phyloP scores from a whole-genome alignment of 73 alveolate genomes.

The Stentor coeruleus region DNA sequence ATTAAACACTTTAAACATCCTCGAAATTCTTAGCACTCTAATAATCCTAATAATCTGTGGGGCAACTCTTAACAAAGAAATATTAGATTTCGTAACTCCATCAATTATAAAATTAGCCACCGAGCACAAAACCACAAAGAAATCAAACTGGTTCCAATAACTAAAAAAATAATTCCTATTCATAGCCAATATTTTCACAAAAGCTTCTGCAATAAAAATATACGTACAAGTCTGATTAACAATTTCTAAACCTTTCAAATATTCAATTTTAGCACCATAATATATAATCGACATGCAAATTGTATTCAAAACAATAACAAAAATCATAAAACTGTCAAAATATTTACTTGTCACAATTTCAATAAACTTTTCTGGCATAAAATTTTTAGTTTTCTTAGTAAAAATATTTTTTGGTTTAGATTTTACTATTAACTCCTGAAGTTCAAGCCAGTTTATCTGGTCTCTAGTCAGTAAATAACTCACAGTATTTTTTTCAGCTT shows the following conservation, averaged over 20 bases:
- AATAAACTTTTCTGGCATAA: not conserved
- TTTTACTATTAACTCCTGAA: constrained; percentile 40
- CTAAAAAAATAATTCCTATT: constrained; percentile 60
- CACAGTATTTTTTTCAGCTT: constrained; percentile 44
- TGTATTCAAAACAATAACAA: constrained; percentile 7
- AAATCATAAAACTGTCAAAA: not conserved
- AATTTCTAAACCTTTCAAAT: constrained; percentile 28
- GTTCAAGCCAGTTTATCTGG: constrained; percentile 63
- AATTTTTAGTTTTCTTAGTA: not conserved
- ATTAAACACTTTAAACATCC: constrained; percentile 79
- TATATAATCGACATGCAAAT: not conserved
- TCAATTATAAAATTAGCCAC: constrained; percentile 58
- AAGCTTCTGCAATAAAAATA: constrained; percentile 66
- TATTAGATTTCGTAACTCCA: constrained; percentile 37
- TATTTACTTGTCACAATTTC: not conserved
- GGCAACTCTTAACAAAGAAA: not conserved
- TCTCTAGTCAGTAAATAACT: constrained; percentile 38
- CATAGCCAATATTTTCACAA: constrained; percentile 65
- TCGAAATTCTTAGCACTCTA: constrained; percentile 40
- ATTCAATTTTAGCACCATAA: not conserved
- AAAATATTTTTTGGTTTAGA: not conserved
- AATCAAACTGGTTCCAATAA: constrained; percentile 83
- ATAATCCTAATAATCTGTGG: not conserved
- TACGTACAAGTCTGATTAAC: constrained; percentile 58
- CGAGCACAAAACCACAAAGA: constrained; percentile 71